Evolutionary conservation across 306 rosid species (phyloP), one percentile per base, ranked within the genome.

Genomic region (Ziziphus jujuba): DNA sequence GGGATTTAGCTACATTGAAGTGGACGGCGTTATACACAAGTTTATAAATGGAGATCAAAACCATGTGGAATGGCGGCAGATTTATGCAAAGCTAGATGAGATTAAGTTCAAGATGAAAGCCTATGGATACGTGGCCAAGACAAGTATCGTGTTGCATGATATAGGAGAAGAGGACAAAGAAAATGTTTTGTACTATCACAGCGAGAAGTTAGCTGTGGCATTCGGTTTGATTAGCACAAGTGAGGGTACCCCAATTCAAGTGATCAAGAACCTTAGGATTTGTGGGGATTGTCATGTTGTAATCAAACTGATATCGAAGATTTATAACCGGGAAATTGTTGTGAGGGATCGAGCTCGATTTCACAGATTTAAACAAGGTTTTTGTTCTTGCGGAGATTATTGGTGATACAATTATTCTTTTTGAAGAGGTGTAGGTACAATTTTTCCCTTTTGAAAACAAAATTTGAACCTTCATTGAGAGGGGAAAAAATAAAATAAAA

Each of bases 131-230:
- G 59, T 67, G 63, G 92, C 91, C 35, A 87, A 82, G 72, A 92
- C 90, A 25, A 67, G 84, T 57, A 71, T 78, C 64, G 95, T 92
- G 66, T 76, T 92, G 86, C 98, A 92, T 81, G 98, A 92, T 84
- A 92, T 92, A 22, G 96, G 92, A 14, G 95, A 89, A 40, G 98
- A 92, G 74, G 98, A 92, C 70, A 92, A 89, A 80, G 96, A 89
- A 66, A 92, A 89, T 65, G 98, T 65, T 14, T 66, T 89, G 65
- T 75, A 82, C 77, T 82, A 87, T 74, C 98, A 92, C 69, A 85
- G 92, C 66, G 98, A 92, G 82, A 92, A 89, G 85, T 77, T 92
- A 61, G 98, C 92, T 5, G 90, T 92, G 66, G 98, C 96, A 24
- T 89, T 82, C 74, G 92, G 96, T 59, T 87, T 92, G 76, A 85